Base-by-base conservation (phyloP, 805 yeast genomes). In the Cyberlindnera maritima region DNA sequence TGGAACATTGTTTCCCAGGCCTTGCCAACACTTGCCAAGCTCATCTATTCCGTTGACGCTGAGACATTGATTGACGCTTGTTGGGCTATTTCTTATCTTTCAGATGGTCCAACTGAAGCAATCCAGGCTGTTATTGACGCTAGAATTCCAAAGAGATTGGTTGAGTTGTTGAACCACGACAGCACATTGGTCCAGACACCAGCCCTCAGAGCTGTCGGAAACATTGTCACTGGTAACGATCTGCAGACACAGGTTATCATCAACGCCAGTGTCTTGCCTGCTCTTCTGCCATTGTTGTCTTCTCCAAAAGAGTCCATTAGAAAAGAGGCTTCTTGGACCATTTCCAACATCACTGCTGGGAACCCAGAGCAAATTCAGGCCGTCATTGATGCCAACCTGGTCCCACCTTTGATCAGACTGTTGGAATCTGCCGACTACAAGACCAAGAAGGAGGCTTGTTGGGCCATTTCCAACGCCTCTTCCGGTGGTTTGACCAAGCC, bases 261-360 rank as follows among this genome's bases (percentile, higher is more conserved):
- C 60, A 92, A 94, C 67, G 81, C 90, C 32, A 97, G 97, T 52
- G 96, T 92, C 13, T 75, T 94, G 60, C 82, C 86, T 31, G 96
- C 96, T 18, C 75, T 94, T 53, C 82, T 84, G 43, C 88, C 87
- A 39, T 76, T 94, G 55, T 76, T 94, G 60, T 74, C 80, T 53
- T 86, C 96, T 28, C 81, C 88, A 49, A 90, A 91, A 74, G 99
- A 94, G 67, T 81, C 94, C 15, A 85, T 94, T 58, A 83, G 94
- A 64, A 94, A 94, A 68, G 99, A 94, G 74, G 96, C 98, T 5
- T 90, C 99, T 74, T 94, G 99, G 99, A 92, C 99, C 33, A 84
- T 94, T 54, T 91, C 97, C 49, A 94, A 94, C 71, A 91, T 94
- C 64, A 94, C 99, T 31, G 99, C 99, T 19, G 99, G 99, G 61